Percentiles rank a stretch among this genome's conserved stretches.
phyloP scores from a whole-genome alignment of 768 basidiomycete genomes.

The Sporobolomyces pararoseus region DNA sequence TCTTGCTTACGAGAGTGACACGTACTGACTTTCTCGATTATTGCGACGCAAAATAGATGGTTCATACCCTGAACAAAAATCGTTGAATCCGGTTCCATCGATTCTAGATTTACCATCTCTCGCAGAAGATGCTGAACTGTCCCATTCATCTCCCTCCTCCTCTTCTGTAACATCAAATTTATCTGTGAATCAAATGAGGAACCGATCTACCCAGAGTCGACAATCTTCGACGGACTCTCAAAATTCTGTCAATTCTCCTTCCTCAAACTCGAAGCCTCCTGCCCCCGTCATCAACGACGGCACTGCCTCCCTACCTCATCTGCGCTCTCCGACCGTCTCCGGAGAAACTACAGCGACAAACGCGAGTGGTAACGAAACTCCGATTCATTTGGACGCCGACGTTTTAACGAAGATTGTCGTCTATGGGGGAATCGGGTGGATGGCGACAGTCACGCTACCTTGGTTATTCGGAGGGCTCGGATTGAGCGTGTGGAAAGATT shows the following conservation, averaged over 20 bases:
- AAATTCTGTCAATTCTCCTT: not conserved
- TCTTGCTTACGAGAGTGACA: no score
- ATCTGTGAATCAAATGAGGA: not conserved
- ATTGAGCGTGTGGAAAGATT: not conserved
- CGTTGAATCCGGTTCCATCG: conserved; percentile 70
- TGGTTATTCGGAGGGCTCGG: conserved; percentile 16
- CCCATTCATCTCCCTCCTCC: conserved; percentile 1
- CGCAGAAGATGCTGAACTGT: conserved; percentile 16
- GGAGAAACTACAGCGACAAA: not conserved
- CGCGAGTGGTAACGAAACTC: conserved; percentile 20
- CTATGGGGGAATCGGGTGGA: conserved; percentile 68
- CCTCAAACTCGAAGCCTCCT: no score
- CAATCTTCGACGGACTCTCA: not conserved
- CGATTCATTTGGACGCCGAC: conserved; percentile 34
- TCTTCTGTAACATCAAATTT: not conserved
- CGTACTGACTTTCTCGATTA: not conserved
- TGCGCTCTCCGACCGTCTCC: not conserved
- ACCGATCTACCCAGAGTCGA: not conserved
- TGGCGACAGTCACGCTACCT: conserved; percentile 35
- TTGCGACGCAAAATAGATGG: conserved; percentile 23
- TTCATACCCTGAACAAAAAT: conserved; percentile 26
- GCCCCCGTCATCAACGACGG: not conserved
- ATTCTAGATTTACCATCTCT: conserved; percentile 69
- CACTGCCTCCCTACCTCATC: not conserved
- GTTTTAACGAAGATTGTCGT: conserved; percentile 43